phyloP scores from a whole-genome alignment of 2,329 filamentous ascomycete genomes.

The Sclerotinia spermophila region DNA sequence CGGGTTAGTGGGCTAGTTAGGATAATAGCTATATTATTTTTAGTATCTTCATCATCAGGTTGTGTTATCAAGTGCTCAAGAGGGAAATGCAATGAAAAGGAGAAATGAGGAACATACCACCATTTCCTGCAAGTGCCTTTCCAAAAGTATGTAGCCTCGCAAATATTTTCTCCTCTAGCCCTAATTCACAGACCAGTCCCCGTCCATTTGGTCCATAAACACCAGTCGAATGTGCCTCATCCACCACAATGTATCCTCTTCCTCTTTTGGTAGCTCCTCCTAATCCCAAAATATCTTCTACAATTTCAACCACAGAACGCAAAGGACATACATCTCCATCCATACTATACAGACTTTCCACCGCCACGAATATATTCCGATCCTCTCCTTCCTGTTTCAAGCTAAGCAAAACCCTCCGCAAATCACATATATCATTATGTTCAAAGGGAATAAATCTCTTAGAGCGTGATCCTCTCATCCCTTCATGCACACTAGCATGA shows the following conservation, averaged over 20 bases:
- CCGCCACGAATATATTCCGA: conserved; percentile 40
- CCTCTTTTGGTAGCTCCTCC: conserved; percentile 26
- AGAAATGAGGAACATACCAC: conserved; percentile 33
- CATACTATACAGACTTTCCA: conserved; percentile 48
- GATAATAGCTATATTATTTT: conserved; percentile 38
- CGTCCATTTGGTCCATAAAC: conserved; percentile 47
- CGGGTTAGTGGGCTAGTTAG: conserved; percentile 25
- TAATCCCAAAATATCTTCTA: conserved; percentile 36
- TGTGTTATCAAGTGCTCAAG: not conserved
- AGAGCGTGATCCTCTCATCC: conserved; percentile 39
- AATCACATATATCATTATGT: conserved; percentile 50
- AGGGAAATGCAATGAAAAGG: conserved; percentile 18
- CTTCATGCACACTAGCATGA: conserved; percentile 60
- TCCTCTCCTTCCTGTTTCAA: conserved; percentile 26
- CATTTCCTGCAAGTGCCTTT: conserved; percentile 47
- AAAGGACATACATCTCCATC: conserved; percentile 45
- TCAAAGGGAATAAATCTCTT: conserved; percentile 47
- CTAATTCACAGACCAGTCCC: conserved; percentile 48
- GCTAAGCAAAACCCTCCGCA: conserved; percentile 34
- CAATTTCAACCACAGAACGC: conserved; percentile 38
- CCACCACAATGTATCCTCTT: conserved; percentile 50
- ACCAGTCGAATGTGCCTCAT: conserved; percentile 54
- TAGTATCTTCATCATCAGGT: conserved; percentile 24
- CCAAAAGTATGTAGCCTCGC: conserved; percentile 50
- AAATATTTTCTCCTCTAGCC: conserved; percentile 48